A percentile compares a stretch with the other conserved stretches of the same genome.
These are phyloP conservation scores for Auriscalpium vulgare DNA, from an alignment of 768 basidiomycete genomes.

Conservation along the genomic window DNA sequence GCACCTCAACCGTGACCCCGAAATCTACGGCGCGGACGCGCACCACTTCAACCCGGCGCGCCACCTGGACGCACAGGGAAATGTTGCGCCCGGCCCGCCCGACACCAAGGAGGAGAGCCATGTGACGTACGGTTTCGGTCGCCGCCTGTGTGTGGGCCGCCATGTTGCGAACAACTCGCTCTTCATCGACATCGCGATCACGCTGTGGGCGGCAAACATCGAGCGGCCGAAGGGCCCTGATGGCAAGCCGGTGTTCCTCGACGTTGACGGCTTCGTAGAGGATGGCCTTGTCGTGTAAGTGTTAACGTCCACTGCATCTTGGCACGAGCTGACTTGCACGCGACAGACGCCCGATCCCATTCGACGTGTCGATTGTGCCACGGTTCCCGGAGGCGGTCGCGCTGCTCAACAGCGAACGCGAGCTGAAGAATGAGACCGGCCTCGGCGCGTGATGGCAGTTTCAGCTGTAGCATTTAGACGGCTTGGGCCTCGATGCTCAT, in stretches of 20 bases:
- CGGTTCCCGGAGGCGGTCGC: conserved; percentile 9
- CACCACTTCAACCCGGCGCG: conserved; percentile 14
- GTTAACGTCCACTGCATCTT: neutral
- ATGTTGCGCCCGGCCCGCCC: neutral
- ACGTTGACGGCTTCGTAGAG: conserved; percentile 1
- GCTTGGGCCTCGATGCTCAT: too few relatives aligned
- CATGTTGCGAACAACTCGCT: conserved; percentile 12
- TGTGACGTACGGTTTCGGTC: conserved; percentile 11
- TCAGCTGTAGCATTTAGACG: too few relatives aligned
- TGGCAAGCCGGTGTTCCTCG: conserved; percentile 4
- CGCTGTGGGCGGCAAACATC: conserved; percentile 13
- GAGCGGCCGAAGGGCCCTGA: conserved; percentile 1
- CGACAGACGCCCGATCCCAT: conserved; percentile 7
- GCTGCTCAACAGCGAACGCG: conserved; percentile 1
- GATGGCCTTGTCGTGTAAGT: conserved; percentile 8
- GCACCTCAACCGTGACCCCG: conserved; percentile 1
- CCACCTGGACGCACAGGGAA: neutral
- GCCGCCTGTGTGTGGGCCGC: conserved; percentile 14
- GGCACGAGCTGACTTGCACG: neutral
- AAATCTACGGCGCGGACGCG: conserved; percentile 8
- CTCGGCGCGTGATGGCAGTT: too few relatives aligned
- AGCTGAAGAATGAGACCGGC: neutral
- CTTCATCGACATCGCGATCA: conserved; percentile 13
- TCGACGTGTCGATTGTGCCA: conserved; percentile 3
- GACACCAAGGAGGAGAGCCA: conserved; percentile 6